Evolutionary conservation across 106 monocot genomes (phyloP), one percentile per base, ranked within the genome.

Genomic region (Vanilla planifolia): DNA sequence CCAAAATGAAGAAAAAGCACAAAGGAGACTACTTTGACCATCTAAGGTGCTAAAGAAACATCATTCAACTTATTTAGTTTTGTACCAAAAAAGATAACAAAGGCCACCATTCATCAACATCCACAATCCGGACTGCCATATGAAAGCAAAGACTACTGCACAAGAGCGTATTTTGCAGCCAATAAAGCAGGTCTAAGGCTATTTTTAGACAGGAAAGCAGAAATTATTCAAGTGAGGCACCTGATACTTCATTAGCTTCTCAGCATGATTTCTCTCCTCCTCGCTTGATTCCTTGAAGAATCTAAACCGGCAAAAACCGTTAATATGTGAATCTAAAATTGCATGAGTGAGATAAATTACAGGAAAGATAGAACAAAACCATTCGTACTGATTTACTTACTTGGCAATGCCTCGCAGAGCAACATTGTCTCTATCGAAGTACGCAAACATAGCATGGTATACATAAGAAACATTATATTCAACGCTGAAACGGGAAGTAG

Each of bases 391-490:
- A 13, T n/a, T n/a, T n/a, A 57, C 76, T 89, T 77, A 93, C 93
- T 82, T 85, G 62, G 93, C 93, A 7, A 93, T 36, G 40, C 93
- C 93, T 41, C 50, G 84, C 1, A 89, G 75, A 0, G 85, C 84
- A 14, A 93, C 89, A 64, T 93, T 79, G 51, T 93, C 93, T 11
- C 89, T 66, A 36, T 93, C 85, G 27, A 93, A 93, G 79, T 93
- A 93, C 5, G 93, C 85, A 32, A 76, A 93, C 69, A 93, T 51
- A 3, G 89, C 76, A 67, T 93, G 93, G 48, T 93, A 93, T 20
- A 77, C 85, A 70, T 93, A 93, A 10, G 93, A 93, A 3, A 80
- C 85, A 39, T 89, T 93, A 68, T 89, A 93, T 51, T 93, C 93
- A 20, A 93, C 77, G 66, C 85, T 93, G 81, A 7, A 65, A 36